Evolutionary conservation across 1,139 yeast genomes (phyloP), one percentile per base, ranked within the genome.

Genomic region (Trichomonascaceae sp.): DNA sequence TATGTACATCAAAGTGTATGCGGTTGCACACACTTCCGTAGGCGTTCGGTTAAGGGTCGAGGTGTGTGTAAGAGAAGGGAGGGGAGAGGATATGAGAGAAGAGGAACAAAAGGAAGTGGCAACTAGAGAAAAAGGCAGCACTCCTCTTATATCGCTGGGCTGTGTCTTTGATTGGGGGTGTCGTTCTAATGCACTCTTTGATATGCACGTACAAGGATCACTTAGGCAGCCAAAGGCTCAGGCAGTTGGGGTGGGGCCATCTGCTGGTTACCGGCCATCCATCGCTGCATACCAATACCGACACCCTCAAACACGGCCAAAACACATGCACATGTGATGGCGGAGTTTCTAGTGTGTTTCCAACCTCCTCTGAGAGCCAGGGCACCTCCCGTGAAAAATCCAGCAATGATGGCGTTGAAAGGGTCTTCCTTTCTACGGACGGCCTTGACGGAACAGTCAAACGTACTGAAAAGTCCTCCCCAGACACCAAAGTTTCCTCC

Each of bases 401-500:
- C 98, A 25, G 98, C 97, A 56, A 89, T 79, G 51, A 89, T 89
- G 41, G 97, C 96, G 58, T 89, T 89, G 81, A 93, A 82, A 6
- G 97, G 95, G 58, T 89, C 99, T 62, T 89, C 99, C 65, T 96
- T 82, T 61, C 82, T 80, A 65, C 99, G 80, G 27, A 89, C 74
- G 2, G 92, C 94, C 62, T 89, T 89, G 34, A 89, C 94, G 17
- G 89, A 71, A 67, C 99, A 89, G 61, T 89, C 98, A 57, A 77
- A 92, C 5, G 93, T 79, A 26, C 95, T 82, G 57, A 92, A 89
- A 49, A 89, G 66, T 40, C 99, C 99, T 67, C 98, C 99, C 99
- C 99, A 89, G 28, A 84, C 95, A 62, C 98, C 98, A 54, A 89
- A 89, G 62, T 89, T 89, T 52, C 99, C 99, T 44, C 98, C 99